Evolutionary conservation across 2,329 filamentous ascomycete genomes (phyloP).

Genomic region (Trichoderma hamatum): DNA sequence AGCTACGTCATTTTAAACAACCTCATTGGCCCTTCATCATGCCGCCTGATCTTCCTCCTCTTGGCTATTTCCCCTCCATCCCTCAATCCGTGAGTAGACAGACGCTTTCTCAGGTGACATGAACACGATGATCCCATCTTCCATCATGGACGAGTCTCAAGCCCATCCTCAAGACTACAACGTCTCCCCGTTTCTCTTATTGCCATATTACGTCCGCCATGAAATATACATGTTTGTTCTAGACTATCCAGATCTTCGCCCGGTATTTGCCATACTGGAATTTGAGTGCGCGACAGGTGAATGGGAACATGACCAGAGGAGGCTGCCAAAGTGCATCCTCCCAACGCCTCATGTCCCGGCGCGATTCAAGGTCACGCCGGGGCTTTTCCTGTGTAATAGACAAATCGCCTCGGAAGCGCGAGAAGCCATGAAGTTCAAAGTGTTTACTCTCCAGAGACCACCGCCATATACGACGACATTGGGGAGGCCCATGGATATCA

Average conservation of each 20-base stretch:
- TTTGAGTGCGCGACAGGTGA: neutral
- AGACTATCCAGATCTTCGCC: neutral
- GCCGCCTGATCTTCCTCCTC: neutral
- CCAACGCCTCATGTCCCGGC: neutral
- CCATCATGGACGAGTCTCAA: neutral
- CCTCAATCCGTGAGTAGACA: neutral
- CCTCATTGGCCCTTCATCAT: neutral
- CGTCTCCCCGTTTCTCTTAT: neutral
- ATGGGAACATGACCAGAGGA: neutral
- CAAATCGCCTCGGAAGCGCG: neutral
- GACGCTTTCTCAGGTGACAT: neutral
- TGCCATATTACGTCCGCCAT: neutral
- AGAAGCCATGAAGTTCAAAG: neutral
- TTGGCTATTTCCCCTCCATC: neutral
- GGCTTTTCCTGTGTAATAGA: neutral
- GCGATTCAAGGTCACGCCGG: neutral
- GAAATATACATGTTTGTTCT: neutral
- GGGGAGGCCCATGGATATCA: neutral
- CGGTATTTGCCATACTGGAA: neutral
- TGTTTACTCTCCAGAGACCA: neutral
- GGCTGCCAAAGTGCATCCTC: neutral
- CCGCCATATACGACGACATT: neutral
- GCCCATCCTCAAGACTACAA: neutral
- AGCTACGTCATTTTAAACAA: neutral
- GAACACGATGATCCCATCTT: neutral